A percentile compares a stretch with the other conserved stretches of the same genome.
phyloP scores from a whole-genome alignment of 2,329 filamentous ascomycete genomes.

The Septoria petroselini region DNA sequence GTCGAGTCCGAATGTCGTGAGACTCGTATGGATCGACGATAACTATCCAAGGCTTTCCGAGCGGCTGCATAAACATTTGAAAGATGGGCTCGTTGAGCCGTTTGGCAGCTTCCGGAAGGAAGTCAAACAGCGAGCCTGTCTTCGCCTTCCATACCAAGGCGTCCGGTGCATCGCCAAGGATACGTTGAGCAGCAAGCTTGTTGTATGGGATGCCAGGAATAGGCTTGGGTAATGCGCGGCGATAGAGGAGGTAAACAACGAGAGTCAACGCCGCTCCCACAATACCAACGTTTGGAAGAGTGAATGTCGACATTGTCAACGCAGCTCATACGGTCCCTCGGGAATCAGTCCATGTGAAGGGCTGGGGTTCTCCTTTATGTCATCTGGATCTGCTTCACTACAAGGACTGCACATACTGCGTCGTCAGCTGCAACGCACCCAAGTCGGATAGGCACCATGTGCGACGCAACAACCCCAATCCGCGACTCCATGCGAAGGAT shows the following conservation, averaged over 20 bases:
- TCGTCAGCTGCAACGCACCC: too few species aligned
- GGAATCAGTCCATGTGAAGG: too few species aligned
- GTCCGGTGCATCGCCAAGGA: conserved; percentile 48
- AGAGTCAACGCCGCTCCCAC: not conserved
- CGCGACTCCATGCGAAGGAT: too few species aligned
- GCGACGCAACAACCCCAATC: too few species aligned
- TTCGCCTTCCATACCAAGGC: conserved; percentile 40
- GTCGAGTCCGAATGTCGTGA: conserved; percentile 47
- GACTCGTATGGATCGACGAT: conserved; percentile 45
- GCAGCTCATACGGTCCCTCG: too few species aligned
- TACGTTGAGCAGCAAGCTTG: conserved; percentile 33
- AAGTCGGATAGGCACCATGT: too few species aligned
- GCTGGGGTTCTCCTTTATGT: too few species aligned
- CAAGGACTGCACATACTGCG: too few species aligned
- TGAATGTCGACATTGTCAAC: not conserved
- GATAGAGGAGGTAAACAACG: conserved; percentile 9
- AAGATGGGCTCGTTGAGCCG: conserved; percentile 42
- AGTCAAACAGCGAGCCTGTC: conserved; percentile 29
- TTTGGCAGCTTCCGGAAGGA: conserved; percentile 17
- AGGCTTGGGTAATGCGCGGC: conserved; percentile 41
- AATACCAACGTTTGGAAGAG: not conserved
- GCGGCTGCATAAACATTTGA: conserved; percentile 50
- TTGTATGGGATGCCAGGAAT: conserved; percentile 50
- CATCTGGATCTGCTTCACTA: too few species aligned
- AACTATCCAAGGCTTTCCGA: conserved; percentile 45